Conservation (phyloP, 768 basidiomycete genomes). For the Pisolithus microcarpus region DNA sequence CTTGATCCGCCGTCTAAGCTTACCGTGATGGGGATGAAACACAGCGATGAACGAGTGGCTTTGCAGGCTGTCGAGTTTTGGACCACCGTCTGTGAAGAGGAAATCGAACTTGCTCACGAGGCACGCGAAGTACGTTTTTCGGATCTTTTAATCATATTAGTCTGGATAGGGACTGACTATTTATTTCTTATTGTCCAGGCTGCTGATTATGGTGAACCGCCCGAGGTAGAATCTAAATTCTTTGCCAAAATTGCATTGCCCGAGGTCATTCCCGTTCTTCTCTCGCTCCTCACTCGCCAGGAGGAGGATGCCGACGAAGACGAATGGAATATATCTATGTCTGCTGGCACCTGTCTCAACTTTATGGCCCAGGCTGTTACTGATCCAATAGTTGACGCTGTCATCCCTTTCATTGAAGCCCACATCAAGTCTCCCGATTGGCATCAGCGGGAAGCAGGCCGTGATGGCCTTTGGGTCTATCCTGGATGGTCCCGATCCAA, state of each 20-base stretch:
- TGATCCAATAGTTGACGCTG: constrained; percentile 83
- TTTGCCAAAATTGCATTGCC: constrained; percentile 93
- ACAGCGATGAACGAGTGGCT: constrained; percentile 83
- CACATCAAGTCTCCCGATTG: constrained; percentile 91
- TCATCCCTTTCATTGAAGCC: constrained; percentile 97
- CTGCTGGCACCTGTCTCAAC: constrained; percentile 84
- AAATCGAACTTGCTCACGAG: constrained; percentile 86
- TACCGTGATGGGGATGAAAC: constrained; percentile 97
- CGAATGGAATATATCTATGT: constrained; percentile 99
- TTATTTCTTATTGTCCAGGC: constrained; percentile 44
- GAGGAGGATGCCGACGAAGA: constrained; percentile 97
- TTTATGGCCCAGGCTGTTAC: constrained; percentile 87
- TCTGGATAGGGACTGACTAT: constrained; percentile 2
- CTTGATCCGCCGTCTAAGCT: constrained; percentile 46
- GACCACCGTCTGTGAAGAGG: constrained; percentile 98
- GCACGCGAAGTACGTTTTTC: constrained; percentile 67
- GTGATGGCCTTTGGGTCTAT: constrained; percentile 99
- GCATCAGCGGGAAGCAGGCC: constrained; percentile 93
- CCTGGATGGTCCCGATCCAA: constrained; percentile 90
- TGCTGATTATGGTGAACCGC: constrained; percentile 79
- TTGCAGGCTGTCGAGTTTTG: constrained; percentile 98
- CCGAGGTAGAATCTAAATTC: constrained; percentile 78
- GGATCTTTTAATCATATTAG: not conserved
- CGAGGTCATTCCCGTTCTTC: constrained; percentile 89
- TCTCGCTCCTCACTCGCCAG: constrained; percentile 83